Evolutionary conservation across 1,139 yeast species (phyloP).

Genomic region (Candida gigantensis): DNA sequence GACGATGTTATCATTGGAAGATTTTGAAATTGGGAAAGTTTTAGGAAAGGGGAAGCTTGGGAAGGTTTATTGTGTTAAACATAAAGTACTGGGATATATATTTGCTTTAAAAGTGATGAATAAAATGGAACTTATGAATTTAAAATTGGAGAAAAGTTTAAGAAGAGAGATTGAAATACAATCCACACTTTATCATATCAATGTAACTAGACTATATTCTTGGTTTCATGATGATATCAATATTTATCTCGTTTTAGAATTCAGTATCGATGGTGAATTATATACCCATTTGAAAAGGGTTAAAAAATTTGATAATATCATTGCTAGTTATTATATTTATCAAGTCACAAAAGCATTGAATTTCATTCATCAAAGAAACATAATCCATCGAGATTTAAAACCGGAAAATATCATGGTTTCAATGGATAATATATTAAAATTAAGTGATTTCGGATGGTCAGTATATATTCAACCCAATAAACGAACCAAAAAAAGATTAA

Average conservation of each 20-base stretch:
- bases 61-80: conserved; percentile 84
- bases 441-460: conserved; percentile 98
- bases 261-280: conserved; percentile 83
- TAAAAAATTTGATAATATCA: conserved; percentile 63
- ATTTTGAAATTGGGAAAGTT: conserved; percentile 85
- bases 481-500: conserved; percentile 49
- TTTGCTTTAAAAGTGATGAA: conserved; percentile 93
- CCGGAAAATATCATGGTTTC: conserved; percentile 87
- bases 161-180: conserved; percentile 92
- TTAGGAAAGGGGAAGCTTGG: conserved; percentile 95
- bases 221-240: conserved; percentile 79
- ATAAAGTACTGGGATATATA: conserved; percentile 70
- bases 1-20: conserved; percentile 36
- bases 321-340: conserved; percentile 76
- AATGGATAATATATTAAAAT: conserved; percentile 68
- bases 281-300: conserved; percentile 62
- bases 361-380: conserved; percentile 74
- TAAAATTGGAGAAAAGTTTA: conserved; percentile 84
- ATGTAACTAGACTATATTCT: conserved; percentile 78
- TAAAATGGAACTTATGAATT: conserved; percentile 71
- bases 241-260: conserved; percentile 83
- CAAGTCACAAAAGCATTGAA: conserved; percentile 81
- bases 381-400: conserved; percentile 89
- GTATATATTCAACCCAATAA: conserved; percentile 32
- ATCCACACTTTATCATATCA: conserved; percentile 70